Evolutionary conservation across 1,284 basidiomycete species (phyloP).

Genomic region (Microbotryum silenes-acaulis): DNA sequence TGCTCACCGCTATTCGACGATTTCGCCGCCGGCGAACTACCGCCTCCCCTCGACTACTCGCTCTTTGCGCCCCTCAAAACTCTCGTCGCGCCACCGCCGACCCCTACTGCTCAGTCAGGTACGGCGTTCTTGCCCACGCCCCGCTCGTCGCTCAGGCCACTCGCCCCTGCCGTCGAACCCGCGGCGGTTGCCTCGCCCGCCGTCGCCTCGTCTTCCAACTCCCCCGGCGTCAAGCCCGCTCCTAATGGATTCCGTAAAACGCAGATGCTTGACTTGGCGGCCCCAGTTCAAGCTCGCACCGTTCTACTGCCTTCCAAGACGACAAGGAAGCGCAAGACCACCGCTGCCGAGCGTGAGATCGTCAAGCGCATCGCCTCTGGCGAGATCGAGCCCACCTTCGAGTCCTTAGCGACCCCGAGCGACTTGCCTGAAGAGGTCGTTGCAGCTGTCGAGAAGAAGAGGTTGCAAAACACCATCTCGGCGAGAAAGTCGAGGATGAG

Average conservation of each 20-base stretch:
- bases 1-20: constrained; percentile 20
- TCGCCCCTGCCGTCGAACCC: constrained; percentile 40
- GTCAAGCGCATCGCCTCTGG: constrained; percentile 44
- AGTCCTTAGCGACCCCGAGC: constrained; percentile 40
- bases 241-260: neutral
- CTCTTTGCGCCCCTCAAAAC: constrained; percentile 18
- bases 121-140: constrained; percentile 10
- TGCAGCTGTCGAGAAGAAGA: constrained; percentile 63
- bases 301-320: constrained; percentile 53
- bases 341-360: constrained; percentile 43
- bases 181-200: constrained; percentile 33
- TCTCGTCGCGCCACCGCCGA: neutral
- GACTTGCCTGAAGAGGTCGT: constrained; percentile 39
- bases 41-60: constrained; percentile 41
- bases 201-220: neutral
- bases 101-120: neutral
- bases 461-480: constrained; percentile 70
- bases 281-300: constrained; percentile 43
- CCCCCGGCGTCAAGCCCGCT: neutral
- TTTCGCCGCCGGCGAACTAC: neutral
- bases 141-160: neutral
- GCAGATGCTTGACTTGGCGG: constrained; percentile 22
- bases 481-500: constrained; percentile 64
- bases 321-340: constrained; percentile 53
- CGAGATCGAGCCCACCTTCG: constrained; percentile 51